A percentile compares a stretch with the other conserved stretches of the same genome.
These are phyloP conservation scores for Eucalyptus leucophloia DNA, from an alignment of 345 rosid species.

Conservation along the genomic window DNA sequence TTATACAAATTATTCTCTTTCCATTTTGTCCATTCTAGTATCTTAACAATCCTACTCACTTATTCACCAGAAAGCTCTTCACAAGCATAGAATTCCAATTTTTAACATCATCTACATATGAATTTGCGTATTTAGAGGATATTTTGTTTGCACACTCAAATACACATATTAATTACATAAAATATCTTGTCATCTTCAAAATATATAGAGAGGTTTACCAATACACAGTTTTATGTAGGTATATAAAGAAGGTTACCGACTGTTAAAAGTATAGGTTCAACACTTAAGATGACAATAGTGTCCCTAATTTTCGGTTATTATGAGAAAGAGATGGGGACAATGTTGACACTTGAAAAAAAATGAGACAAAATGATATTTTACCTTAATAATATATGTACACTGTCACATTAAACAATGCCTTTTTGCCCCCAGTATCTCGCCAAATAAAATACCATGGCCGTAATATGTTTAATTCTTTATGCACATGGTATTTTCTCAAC, in stretches of 20 bases:
- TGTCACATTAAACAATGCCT: background rate
- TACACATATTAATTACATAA: background rate
- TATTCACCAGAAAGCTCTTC: background rate
- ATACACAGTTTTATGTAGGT: background rate
- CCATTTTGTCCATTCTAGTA: background rate
- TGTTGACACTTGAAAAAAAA: background rate
- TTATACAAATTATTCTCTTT: background rate
- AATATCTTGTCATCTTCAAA: background rate
- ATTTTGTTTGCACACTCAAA: background rate
- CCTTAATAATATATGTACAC: background rate
- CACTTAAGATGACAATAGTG: background rate
- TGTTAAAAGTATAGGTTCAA: background rate
- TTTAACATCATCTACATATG: background rate
- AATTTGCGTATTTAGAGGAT: background rate
- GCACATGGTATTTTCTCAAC: background rate
- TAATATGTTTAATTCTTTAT: background rate
- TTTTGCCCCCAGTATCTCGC: background rate
- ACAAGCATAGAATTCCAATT: background rate
- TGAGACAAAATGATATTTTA: background rate
- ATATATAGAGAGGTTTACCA: background rate
- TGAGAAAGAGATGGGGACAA: background rate
- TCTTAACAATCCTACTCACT: background rate
- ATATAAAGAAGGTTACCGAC: background rate
- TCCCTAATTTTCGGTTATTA: background rate
- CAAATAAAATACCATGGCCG: background rate